Evolutionary conservation across 306 rosid genomes (phyloP), one percentile per base, ranked within the genome.

Genomic region (Cucurbita maxima): DNA sequence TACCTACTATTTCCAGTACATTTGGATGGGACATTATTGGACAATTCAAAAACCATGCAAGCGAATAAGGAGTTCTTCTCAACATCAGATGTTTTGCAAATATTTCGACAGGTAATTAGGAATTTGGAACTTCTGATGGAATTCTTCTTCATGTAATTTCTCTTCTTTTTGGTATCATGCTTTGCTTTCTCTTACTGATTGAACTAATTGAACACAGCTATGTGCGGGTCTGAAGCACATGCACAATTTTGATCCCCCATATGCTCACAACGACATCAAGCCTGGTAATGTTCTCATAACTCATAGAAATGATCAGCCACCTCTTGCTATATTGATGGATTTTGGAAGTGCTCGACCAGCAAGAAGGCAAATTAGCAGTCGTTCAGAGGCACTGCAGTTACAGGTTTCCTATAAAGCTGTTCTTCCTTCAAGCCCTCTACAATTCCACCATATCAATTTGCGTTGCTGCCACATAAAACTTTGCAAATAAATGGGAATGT

Each of bases 201-300:
- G 73, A 83, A 78, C 44, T 18, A 73, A 77, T 84, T 76, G 77
- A 57, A 58, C 67, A 76, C 96, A 95, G 99, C 96, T 95, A 62
- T 95, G 99, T 80, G 96, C 92, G 82, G 97, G 99, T 82, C 97
- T 95, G 36, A 76, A 91, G 87, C 97, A 95, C 76, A 95, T 95
- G 96, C 99, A 95, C 83, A 82, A 56, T 79, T 88, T 91, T 22
- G 97, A 91, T 75, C 96, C 96, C 69, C 90, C 99, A 72, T 91
- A 91, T 87, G 99, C 97, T 18, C 99, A 95, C 77, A 95, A 89
- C 73, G 97, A 95, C 78, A 88, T 95, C 80, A 95, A 95, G 82
- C 96, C 99, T 40, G 99, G 97, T n/a, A 95, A 95, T 73, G 86
- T 91, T 82, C 89, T 95, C 79, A 67, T 95, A 73, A 89, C 96